Evolutionary conservation across 1,284 basidiomycete genomes (phyloP), one percentile per base, ranked within the genome.

Genomic region (Trametes sp.): DNA sequence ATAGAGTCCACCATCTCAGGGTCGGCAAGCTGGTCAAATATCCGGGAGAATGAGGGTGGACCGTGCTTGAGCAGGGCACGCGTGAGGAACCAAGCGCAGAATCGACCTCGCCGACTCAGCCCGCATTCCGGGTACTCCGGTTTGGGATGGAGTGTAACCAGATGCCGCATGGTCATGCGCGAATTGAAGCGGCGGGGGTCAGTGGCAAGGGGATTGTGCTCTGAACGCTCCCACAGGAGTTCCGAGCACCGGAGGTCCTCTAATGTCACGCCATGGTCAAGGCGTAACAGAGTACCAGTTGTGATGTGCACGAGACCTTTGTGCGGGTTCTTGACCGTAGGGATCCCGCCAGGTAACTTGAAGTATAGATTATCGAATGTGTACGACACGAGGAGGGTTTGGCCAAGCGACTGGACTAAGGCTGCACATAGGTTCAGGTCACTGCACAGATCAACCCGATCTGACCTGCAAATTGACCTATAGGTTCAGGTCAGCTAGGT

Each of bases 311-410:
- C 62, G 0, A 74, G 54, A 0, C 60, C 10, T 0, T 58, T 61
- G 0, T 21, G 24, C 5, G 64, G 33, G 35, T 68, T 67, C 24
- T 76, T 71, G 2, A 73, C 49, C 0, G 73, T 76, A 2, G 72
- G 72, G 7, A 70, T 26, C 7, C 55, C 51, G 0, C 24, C 26
- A 26, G 73, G 69, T 7, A 76, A 42, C n/a, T 72, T 62, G 7
- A 75, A 51, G 41, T 78, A 75, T 51, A 77, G 70, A 49, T 78
- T 78, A 61, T 78, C 73, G 45, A 24, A 45, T 6, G 21, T 21
- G 14, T 24, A 23, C 7, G 21, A 23, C 4, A 26, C n/a, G 8
- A 24, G n/a, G 23, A 45, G 44, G 11, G 44, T 45, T 7, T n/a
- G 44, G 24, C 16, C 44, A 4, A 45, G 14, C 21, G n/a, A n/a